Conservation (phyloP, 2,329 filamentous ascomycete genomes). For the Neopestalotiopsis sp. region DNA sequence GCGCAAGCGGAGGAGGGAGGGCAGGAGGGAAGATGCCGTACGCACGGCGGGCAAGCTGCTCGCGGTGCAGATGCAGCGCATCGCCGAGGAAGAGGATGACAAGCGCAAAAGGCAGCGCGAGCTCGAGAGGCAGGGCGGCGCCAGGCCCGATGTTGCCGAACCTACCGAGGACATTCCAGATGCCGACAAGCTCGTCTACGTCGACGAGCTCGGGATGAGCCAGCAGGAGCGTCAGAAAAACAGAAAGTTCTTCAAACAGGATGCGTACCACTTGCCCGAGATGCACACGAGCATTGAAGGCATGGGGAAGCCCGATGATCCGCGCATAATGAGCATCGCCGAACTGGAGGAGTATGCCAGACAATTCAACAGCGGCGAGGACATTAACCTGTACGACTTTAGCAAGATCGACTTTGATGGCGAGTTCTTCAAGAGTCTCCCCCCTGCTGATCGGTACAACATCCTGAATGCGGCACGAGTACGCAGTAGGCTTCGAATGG, state of each 20-base stretch:
- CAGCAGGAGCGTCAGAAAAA: constrained; percentile 75
- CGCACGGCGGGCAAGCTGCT: constrained; percentile 90
- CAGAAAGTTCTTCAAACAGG: constrained; percentile 86
- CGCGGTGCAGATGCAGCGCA: constrained; percentile 91
- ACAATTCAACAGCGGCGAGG: constrained; percentile 91
- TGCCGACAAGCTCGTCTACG: constrained; percentile 78
- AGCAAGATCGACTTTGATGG: constrained; percentile 98
- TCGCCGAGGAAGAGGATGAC: constrained; percentile 83
- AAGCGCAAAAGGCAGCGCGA: constrained; percentile 60
- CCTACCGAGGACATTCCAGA: constrained; percentile 73
- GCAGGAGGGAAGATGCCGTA: constrained; percentile 88
- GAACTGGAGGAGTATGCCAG: constrained; percentile 93
- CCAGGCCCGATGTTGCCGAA: constrained; percentile 45
- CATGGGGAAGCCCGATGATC: constrained; percentile 91
- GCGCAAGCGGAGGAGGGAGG: constrained; percentile 81
- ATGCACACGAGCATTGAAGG: constrained; percentile 78
- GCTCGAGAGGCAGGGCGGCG: constrained; percentile 45
- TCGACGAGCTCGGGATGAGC: constrained; percentile 85
- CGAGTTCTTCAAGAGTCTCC: constrained; percentile 91
- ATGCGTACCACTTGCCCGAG: constrained; percentile 94
- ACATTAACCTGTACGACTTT: constrained; percentile 92
- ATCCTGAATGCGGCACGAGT: constrained; percentile 93
- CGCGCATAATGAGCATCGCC: constrained; percentile 93
- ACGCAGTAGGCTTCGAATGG: constrained; percentile 90
- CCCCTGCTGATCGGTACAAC: constrained; percentile 91